Base-by-base conservation (phyloP, 192 early-diverging fungal species). In the Endogone sp. region DNA sequence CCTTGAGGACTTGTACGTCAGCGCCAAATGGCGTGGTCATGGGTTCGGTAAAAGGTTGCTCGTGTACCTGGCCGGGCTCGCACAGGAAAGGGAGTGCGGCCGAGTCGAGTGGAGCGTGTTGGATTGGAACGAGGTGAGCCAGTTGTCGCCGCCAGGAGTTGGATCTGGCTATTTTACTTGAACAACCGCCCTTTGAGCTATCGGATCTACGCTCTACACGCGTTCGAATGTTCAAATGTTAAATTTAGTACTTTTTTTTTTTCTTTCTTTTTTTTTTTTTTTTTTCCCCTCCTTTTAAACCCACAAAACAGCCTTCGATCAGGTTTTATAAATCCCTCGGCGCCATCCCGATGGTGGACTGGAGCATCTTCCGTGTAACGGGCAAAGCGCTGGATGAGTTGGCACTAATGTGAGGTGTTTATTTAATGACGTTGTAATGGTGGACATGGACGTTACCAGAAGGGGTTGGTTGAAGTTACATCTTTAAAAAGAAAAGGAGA, bases 51-150 rank as follows among this genome's bases (percentile, higher is more conserved):
- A 80, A 69, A 71, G 73, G 8, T 74, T 96, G 65, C 72, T 96
- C 66, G 76, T 72, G 25, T 82, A 91, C 56, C 73, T 96, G 22
- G 92, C 91, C n/a, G 63, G 69, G 0, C 76, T 89, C 10, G 91
- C 91, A 0, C 80, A 70, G 23, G 76, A 86, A 29, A 79, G 85
- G 59, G 81, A 88, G 26, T 94, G 92, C 56, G 89, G 87, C 6
- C 78, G 94, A 2, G 79, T 93, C 69, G 93, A 94, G 72, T 96
- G 94, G 94, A 77, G 84, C 3, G 93, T 92, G 9, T 65, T 96
- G 29, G 90, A 94, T 64, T 96, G 90, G 90, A 95, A 95, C 73
- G 86, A 87, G 69, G 67, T 69, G 61, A 10, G 31, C 27, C 9
- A 0, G 4, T 28, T 60, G 59, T 60, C 22, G 8, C 27, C 22